Base-by-base conservation (phyloP, 495 filamentous ascomycete genomes). In the Aspergillus ostianus region DNA sequence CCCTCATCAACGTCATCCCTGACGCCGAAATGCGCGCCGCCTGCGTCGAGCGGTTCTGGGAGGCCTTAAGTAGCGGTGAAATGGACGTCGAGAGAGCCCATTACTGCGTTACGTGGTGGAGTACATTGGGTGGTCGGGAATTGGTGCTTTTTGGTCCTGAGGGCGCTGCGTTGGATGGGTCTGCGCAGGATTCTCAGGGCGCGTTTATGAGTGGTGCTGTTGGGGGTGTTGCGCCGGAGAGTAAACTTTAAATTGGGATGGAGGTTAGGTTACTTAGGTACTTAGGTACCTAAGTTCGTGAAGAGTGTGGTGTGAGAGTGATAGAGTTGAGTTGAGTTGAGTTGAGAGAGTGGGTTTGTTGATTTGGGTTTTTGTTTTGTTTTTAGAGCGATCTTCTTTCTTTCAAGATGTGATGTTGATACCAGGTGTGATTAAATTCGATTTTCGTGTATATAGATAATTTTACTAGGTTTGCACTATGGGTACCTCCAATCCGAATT, bases 51-150 rank as follows among this genome's bases (percentile, higher is more conserved):
- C 80, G 92, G 51, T 90, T 96, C 70, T 97, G 93, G 92, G 85
- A 97, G 52, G 81, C 91, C 2, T 60, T 98, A 47, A 87, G 86
- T 23, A 84, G 82, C 60, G 92, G 93, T 8, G 93, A 97, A 74
- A 93, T 97, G 87, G 93, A 97, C 75, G 85, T 96, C 51, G 90
- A 96, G 65, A 80, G 91, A 26, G 86, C 90, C 10, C 86, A 88
- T 51, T 78, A 90, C 49, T 93, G 87, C 58, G 88, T 95, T 27
- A 84, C 85, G 13, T 98, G 94, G 94, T 98, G 94, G 94, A 82
- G 76, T 55, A 87, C 85, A 1, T 70, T 73, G 47, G 88, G 89
- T 17, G 90, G 90, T 0, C 76, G 88, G 47, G 86, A 90, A 61
- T 73, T 79, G 62, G 77, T 91, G 15, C 65, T 91, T 0, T 86